Percentiles rank a stretch among this genome's conserved stretches.
phyloP scores from a whole-genome alignment of 2,329 filamentous ascomycete species.

The Aspergillus fischeri region DNA sequence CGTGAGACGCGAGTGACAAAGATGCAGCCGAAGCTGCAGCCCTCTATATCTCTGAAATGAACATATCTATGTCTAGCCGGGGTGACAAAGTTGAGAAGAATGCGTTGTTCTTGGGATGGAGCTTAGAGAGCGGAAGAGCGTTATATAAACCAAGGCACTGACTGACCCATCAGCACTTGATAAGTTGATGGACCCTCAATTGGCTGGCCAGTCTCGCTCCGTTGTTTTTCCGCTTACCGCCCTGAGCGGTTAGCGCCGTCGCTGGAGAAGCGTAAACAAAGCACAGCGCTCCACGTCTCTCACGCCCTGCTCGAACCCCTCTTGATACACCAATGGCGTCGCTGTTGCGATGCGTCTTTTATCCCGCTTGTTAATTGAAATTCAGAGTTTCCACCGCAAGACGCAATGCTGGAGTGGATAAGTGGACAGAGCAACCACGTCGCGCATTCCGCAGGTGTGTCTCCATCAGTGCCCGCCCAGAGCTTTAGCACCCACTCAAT shows the following conservation, averaged over 20 bases:
- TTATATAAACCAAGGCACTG: slow-evolving; percentile 10
- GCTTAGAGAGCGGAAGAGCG: slow-evolving; percentile 11
- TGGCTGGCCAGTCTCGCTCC: slow-evolving; percentile 4
- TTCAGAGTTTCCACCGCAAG: slow-evolving; percentile 10
- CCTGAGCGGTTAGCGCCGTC: slow-evolving; percentile 8
- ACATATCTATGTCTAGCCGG: slow-evolving; percentile 21
- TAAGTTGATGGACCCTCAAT: background rate
- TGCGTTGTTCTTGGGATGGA: background rate
- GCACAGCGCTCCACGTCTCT: slow-evolving; percentile 24
- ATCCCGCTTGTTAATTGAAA: slow-evolving; percentile 10
- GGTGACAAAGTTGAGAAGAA: background rate
- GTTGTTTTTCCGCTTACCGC: slow-evolving; percentile 23
- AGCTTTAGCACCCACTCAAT: slow-evolving; percentile 1
- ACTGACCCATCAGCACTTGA: background rate
- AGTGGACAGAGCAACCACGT: slow-evolving; percentile 26
- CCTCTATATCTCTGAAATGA: slow-evolving; percentile 31
- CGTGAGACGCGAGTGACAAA: slow-evolving; percentile 26
- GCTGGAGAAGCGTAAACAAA: slow-evolving; percentile 31
- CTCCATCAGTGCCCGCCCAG: slow-evolving; percentile 11
- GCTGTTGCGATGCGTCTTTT: slow-evolving; percentile 14
- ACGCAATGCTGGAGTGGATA: slow-evolving; percentile 34
- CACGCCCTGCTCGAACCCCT: slow-evolving; percentile 5
- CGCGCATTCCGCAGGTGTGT: slow-evolving; percentile 26
- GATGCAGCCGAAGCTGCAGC: slow-evolving; percentile 43
- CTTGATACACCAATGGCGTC: slow-evolving; percentile 14